Evolutionary conservation across 2,329 filamentous ascomycete species (phyloP).

Genomic region (Talaromyces sp.): DNA sequence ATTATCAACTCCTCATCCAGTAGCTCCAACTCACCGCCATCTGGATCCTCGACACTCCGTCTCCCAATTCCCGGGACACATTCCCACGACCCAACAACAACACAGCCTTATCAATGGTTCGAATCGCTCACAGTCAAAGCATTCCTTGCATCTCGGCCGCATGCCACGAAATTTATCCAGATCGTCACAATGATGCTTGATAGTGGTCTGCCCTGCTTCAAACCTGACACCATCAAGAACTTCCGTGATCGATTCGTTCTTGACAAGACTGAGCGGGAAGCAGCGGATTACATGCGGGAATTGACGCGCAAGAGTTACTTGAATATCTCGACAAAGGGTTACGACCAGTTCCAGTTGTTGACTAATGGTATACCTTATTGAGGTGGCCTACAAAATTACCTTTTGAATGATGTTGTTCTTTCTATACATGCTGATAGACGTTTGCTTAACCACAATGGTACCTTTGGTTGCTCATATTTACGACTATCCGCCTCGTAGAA

Average conservation of each 20-base stretch:
- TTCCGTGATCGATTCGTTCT: constrained; percentile 91
- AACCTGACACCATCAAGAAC: constrained; percentile 88
- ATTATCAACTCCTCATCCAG: background rate
- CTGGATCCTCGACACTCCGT: background rate
- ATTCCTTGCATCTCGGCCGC: constrained; percentile 81
- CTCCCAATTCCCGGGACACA: constrained; percentile 30
- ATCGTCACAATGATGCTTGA: constrained; percentile 95
- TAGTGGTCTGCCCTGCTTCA: constrained; percentile 94
- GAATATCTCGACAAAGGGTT: constrained; percentile 88
- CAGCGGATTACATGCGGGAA: constrained; percentile 88
- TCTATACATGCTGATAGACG: background rate
- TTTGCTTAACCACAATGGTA: background rate
- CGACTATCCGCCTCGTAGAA: background rate
- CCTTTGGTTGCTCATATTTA: background rate
- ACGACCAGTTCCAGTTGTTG: constrained; percentile 95
- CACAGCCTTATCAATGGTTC: constrained; percentile 91
- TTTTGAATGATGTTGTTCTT: background rate
- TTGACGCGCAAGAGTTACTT: constrained; percentile 85
- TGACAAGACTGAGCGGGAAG: constrained; percentile 86
- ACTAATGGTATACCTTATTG: constrained; percentile 97
- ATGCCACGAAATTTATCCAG: constrained; percentile 83
- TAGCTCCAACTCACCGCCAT: background rate
- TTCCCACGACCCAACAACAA: constrained; percentile 54
- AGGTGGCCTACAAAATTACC: background rate
- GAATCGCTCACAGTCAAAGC: constrained; percentile 95